Percentiles rank a stretch among this genome's conserved stretches.
phyloP scores from a whole-genome alignment of 495 filamentous ascomycete species.

The Talaromyces ruber region DNA sequence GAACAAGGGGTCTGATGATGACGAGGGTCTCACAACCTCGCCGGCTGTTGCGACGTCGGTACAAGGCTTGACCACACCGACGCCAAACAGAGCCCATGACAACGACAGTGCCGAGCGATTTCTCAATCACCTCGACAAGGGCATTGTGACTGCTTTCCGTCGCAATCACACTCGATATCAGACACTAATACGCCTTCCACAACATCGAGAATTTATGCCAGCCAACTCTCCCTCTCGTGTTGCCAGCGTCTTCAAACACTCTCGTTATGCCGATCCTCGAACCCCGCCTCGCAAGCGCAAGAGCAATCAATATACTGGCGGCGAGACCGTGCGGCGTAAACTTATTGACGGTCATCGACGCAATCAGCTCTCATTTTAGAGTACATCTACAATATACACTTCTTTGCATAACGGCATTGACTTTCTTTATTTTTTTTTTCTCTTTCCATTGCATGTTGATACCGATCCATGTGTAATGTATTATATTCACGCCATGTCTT shows the following conservation, averaged over 20 bases:
- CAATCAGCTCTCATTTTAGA: conserved; percentile 30
- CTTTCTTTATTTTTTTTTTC: background rate
- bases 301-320: conserved; percentile 26
- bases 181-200: conserved; percentile 54
- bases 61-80: conserved; percentile 33
- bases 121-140: conserved; percentile 60
- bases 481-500: background rate
- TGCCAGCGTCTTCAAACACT: conserved; percentile 39
- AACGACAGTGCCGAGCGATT: conserved; percentile 47
- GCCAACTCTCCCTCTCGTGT: conserved; percentile 36
- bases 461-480: background rate
- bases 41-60: conserved; percentile 27
- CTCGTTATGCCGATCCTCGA: conserved; percentile 33
- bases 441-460: background rate
- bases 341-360: conserved; percentile 37
- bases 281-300: conserved; percentile 37
- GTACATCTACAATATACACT: background rate
- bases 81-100: conserved; percentile 42
- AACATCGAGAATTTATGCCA: conserved; percentile 42
- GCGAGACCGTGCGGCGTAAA: conserved; percentile 39
- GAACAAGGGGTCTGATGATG: conserved; percentile 27
- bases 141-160: conserved; percentile 70
- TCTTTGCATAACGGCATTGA: background rate
- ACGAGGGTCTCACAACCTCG: conserved; percentile 29
- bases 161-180: conserved; percentile 68